Percentiles rank a stretch among this genome's conserved stretches.
Conservation (phyloP, 1,139 yeast genomes). For the Geotrichum histeridarum region DNA sequence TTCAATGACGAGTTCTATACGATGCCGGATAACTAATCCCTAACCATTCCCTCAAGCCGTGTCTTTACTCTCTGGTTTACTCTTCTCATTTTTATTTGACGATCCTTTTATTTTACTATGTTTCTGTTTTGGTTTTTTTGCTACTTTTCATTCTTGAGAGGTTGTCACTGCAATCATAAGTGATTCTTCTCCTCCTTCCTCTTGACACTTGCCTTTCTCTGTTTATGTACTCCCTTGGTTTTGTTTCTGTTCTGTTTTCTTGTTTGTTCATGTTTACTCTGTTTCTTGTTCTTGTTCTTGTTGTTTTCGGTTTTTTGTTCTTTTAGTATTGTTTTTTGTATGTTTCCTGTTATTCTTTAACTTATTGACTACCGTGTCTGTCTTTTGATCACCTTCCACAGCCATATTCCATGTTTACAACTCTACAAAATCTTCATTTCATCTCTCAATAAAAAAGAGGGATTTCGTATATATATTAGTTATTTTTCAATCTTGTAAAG, state of each 20-base stretch:
- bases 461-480: too few species aligned
- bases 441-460: too few species aligned
- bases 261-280: not conserved
- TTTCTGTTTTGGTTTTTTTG: not conserved
- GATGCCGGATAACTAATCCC: too few species aligned
- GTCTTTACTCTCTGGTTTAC: not conserved
- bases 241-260: not conserved
- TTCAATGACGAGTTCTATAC: not conserved
- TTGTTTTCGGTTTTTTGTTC: too few species aligned
- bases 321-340: not conserved
- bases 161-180: not conserved
- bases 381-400: not conserved
- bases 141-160: too few species aligned
- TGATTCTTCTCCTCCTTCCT: not conserved
- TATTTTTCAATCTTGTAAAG: too few species aligned
- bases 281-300: too few species aligned
- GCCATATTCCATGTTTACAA: too few species aligned
- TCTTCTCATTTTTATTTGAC: not conserved
- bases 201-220: not conserved
- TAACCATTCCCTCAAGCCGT: too few species aligned
- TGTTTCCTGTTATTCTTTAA: not conserved
- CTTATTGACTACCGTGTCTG: not conserved
- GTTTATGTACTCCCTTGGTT: not conserved
- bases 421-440: too few species aligned
- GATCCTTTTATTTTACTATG: not conserved